phyloP scores from a whole-genome alignment of 371 early-diverging fungal species.

The Circinella umbellata region DNA sequence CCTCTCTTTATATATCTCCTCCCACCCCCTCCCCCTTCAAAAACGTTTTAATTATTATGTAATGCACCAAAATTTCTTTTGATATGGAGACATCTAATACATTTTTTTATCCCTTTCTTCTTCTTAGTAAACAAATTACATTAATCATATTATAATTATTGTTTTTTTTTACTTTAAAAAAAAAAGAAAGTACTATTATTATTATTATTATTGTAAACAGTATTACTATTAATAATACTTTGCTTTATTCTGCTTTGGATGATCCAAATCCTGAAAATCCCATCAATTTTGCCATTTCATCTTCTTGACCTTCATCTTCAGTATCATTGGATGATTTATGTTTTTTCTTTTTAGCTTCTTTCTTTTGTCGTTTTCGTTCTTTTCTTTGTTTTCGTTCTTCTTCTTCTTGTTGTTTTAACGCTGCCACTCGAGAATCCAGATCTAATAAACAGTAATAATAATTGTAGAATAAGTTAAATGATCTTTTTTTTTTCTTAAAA shows the following conservation, averaged over 20 bases:
- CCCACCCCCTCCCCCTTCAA: not conserved
- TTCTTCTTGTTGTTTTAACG: constrained; percentile 53
- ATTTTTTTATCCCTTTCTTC: no score
- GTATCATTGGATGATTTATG: constrained; percentile 9
- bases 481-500: not conserved
- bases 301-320: constrained; percentile 31
- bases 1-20: not conserved
- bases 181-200: not conserved
- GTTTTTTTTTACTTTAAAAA: not conserved
- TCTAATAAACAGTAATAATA: constrained; percentile 29
- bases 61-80: not conserved
- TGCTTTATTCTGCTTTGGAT: constrained; percentile 32
- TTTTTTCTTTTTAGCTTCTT: constrained; percentile 50
- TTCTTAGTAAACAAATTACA: not conserved
- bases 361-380: constrained; percentile 59
- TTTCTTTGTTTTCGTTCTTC: constrained; percentile 53
- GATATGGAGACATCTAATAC: not conserved
- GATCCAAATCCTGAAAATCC: constrained; percentile 57
- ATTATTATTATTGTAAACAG: no score
- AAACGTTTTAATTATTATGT: not conserved
- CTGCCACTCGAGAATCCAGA: constrained; percentile 57
- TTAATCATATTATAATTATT: not conserved
- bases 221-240: no score
- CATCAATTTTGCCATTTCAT: constrained; percentile 59
- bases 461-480: not conserved